Evolutionary conservation across 345 rosid species (phyloP), one percentile per base, ranked within the genome.

Genomic region (Capsella bursapastoris): DNA sequence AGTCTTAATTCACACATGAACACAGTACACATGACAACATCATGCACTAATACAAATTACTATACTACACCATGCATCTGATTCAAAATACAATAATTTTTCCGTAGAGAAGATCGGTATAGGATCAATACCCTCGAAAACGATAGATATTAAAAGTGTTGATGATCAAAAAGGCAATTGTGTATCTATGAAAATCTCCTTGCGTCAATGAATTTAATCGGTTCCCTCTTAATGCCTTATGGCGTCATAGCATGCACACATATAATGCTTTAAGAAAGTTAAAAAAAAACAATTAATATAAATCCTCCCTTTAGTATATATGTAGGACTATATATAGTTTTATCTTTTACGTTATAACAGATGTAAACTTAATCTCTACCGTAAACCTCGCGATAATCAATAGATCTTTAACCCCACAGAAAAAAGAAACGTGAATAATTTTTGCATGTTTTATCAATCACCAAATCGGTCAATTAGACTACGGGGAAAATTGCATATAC

Each of bases 201-300:
- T 45, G 58, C 71, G 71, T 64, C 57, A 64, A 45, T 73, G n/a
- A 73, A 65, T 56, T 40, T 65, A 57, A 48, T 57, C 13, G 16
- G 63, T 44, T 47, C 64, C 41, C 59, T 45, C n/a, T 22, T 73
- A 73, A 47, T 73, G 78, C 78, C 57, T 35, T 65, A 47, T 57
- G 29, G 71, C 65, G 71, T 73, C 77, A 73, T 34, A 44, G 65
- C 65, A 57, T 73, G 65, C 71, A 65, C 64, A 34, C 37, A 34
- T 8, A 25, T 57, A 31, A 41, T 34, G n/a, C 58, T 73, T 43
- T 55, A 18, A 55, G 47, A 73, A 73, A 64, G 58, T 44, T 22
- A 22, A 22, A 22, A 22, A 22, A 22, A 22, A 22, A 22, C 2
- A 22, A 22, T 22, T 41, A 5, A 37, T 37, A 45, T 37, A 27